phyloP scores from a whole-genome alignment of 345 rosid genomes.

The Arabidopsis thaliana region DNA sequence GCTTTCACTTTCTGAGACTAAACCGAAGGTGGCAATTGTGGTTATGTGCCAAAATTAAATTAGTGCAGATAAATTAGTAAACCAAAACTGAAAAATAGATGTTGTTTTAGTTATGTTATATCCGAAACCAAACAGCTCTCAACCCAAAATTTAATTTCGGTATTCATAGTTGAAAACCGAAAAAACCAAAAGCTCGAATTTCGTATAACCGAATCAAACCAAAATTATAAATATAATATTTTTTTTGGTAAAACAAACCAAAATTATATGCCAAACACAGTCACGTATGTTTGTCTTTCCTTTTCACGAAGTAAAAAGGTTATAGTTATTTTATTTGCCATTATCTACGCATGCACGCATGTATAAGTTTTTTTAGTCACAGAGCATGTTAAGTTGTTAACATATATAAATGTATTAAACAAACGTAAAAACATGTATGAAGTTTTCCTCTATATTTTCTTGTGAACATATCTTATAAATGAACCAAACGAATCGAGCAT shows the following conservation, averaged over 20 bases:
- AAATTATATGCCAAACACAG: neutral
- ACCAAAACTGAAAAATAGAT: neutral
- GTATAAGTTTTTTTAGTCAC: conserved; percentile 5
- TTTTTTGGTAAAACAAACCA: neutral
- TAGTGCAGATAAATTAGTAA: neutral
- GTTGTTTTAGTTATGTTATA: too few species aligned
- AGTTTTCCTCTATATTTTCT: neutral
- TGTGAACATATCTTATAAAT: conserved; percentile 34
- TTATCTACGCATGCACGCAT: conserved; percentile 35
- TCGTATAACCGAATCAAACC: neutral
- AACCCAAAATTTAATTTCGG: neutral
- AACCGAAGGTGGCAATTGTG: neutral
- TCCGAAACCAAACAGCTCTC: neutral
- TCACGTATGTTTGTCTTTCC: neutral
- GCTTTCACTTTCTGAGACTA: neutral
- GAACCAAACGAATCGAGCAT: conserved; percentile 30
- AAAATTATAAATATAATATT: neutral
- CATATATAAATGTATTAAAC: neutral
- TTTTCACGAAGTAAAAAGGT: neutral
- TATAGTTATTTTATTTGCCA: neutral
- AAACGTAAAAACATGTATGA: neutral
- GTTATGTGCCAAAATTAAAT: neutral
- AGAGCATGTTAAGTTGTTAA: neutral
- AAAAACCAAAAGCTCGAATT: neutral
- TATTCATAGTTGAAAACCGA: neutral